phyloP scores from a whole-genome alignment of 1,139 yeast genomes.

The Hemisphaericaspora xylofermentans region DNA sequence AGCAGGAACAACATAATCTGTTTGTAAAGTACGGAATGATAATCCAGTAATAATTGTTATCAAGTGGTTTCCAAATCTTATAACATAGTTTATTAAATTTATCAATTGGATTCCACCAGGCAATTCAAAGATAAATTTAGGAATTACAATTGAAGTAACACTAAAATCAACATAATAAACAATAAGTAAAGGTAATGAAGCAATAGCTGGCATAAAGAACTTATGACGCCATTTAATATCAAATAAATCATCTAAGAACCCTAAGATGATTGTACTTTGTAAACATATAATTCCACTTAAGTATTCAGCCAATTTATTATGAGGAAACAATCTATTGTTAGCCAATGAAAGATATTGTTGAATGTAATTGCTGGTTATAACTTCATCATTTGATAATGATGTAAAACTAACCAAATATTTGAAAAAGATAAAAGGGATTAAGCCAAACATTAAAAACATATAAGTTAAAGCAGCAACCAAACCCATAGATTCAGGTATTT shows the following conservation, averaged over 20 bases:
- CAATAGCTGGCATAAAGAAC: constrained; percentile 91
- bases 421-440: constrained; percentile 87
- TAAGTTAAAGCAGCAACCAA: constrained; percentile 81
- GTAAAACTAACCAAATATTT: constrained; percentile 64
- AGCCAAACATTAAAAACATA: constrained; percentile 74
- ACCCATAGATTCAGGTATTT: constrained; percentile 88
- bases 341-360: constrained; percentile 34
- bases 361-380: constrained; percentile 32
- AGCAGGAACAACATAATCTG: constrained; percentile 31
- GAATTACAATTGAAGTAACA: constrained; percentile 85
- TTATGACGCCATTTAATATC: constrained; percentile 98
- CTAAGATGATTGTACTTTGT: constrained; percentile 80
- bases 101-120: constrained; percentile 25
- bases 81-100: constrained; percentile 21
- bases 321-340: constrained; percentile 62
- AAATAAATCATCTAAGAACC: constrained; percentile 90
- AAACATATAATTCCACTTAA: constrained; percentile 81
- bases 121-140: constrained; percentile 55
- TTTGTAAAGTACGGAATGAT: constrained; percentile 36
- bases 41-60: constrained; percentile 39
- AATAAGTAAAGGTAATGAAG: constrained; percentile 84
- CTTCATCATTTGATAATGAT: constrained; percentile 36
- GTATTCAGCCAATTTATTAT: constrained; percentile 80
- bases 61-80: constrained; percentile 32
- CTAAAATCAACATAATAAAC: constrained; percentile 95